Evolutionary conservation across 1,284 basidiomycete species (phyloP), one percentile per base, ranked within the genome.

Genomic region (Tremellales sp.): DNA sequence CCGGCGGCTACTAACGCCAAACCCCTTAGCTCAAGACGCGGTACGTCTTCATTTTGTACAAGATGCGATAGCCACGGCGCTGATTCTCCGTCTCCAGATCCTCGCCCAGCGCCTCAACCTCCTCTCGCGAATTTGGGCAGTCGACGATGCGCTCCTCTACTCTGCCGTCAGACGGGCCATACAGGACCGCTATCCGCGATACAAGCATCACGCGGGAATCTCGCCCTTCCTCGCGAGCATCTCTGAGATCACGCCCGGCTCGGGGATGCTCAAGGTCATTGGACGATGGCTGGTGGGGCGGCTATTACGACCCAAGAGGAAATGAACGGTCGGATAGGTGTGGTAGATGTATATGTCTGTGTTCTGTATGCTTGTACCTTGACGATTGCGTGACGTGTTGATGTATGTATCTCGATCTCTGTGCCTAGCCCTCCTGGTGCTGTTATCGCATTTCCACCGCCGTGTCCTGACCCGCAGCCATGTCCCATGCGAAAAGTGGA

Each of bases 101-200:
- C 47, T 63, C 22, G 37, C 52, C 1, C 53, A 54, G n/a, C 58
- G 58, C 9, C 40, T 65, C 10, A 51, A 56, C 19, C 48, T 62
- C 3, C 46, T 70, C 4, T 54, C 58, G 2, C 57, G 58, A 5
- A 49, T 68, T 21, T 70, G 61, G 47, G 67, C 65, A 14, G 67
- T 70, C 26, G 67, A 70, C 51, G 64, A 70, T 27, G 67, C 64
- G 10, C 58, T 70, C 16, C 56, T 70, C 24, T 68, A 60, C 52
- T 64, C 65, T 19, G 60, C 63, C 14, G 65, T 70, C 22, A 49
- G 63, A 35, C 53, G 64, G 9, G 67, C 67, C 3, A 62, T 70
- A 38, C 65, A 68, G 51, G 67, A 70, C 39, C 53, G 56, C 8
- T 66, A 70, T 35, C 66, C 64, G 0, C 55, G 66, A 24, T 48